A percentile compares a stretch with the other conserved stretches of the same genome.
Evolutionary conservation across 2,329 filamentous ascomycete genomes (phyloP).

Genomic region (Colletotrichum shisoi): DNA sequence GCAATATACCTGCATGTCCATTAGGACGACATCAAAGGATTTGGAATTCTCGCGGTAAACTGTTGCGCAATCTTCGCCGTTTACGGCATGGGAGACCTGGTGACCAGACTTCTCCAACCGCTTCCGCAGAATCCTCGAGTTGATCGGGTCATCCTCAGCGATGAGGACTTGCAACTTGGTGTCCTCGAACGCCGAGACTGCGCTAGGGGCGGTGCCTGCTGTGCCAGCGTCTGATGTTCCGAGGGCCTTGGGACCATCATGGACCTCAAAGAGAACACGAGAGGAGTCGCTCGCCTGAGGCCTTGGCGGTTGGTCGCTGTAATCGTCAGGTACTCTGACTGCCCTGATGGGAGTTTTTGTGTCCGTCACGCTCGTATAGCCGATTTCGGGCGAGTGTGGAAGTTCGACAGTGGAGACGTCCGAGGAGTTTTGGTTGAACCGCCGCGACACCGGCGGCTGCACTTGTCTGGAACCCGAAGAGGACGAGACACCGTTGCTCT

Average conservation of each 20-base stretch:
- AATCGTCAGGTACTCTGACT: conserved; percentile 60
- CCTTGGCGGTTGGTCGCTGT: conserved; percentile 46
- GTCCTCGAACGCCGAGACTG: conserved; percentile 16
- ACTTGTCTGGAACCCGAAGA: conserved; percentile 1
- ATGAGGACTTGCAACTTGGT: conserved; percentile 72
- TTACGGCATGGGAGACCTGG: conserved; percentile 74
- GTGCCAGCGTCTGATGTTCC: conserved; percentile 23
- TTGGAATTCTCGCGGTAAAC: conserved; percentile 70
- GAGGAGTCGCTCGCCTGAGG: conserved; percentile 48
- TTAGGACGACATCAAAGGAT: conserved; percentile 79
- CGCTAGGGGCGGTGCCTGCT: conserved; percentile 23
- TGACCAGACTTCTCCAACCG: conserved; percentile 80
- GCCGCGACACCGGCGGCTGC: not conserved
- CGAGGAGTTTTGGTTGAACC: conserved; percentile 37
- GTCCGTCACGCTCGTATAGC: conserved; percentile 53
- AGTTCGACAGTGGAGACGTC: conserved; percentile 34
- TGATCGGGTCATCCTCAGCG: conserved; percentile 88
- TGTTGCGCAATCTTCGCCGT: conserved; percentile 83
- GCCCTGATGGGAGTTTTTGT: conserved; percentile 57
- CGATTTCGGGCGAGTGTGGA: conserved; percentile 45
- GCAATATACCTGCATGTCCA: conserved; percentile 85
- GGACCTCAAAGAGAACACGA: conserved; percentile 52
- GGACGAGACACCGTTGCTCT: not conserved
- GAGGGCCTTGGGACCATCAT: conserved; percentile 26
- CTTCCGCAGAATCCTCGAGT: conserved; percentile 82